These are phyloP conservation scores for Talaromyces sp. DNA, from an alignment of 2,329 filamentous ascomycete genomes.

Conservation along the genomic window DNA sequence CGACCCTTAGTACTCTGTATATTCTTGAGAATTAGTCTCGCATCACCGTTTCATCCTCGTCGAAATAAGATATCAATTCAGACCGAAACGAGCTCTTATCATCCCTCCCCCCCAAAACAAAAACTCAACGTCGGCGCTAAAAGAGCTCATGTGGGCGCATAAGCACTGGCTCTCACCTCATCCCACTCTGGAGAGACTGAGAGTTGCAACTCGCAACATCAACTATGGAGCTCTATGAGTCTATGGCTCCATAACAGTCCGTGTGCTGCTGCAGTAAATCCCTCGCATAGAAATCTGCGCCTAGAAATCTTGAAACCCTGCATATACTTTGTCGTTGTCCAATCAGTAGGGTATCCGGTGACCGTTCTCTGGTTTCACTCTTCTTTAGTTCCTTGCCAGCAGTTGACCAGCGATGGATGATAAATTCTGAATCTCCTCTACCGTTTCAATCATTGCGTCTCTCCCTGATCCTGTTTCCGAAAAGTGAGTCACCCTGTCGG, in stretches of 20 bases:
- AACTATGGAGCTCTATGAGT: neutral
- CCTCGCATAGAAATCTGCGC: conserved; percentile 1
- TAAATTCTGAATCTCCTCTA: neutral
- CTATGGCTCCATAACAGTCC: neutral
- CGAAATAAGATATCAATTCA: neutral
- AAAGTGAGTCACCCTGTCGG: conserved; percentile 1
- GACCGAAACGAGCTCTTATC: neutral
- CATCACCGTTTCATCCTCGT: neutral
- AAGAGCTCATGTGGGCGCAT: conserved; percentile 11
- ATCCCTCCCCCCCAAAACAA: neutral
- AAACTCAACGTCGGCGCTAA: conserved; percentile 5
- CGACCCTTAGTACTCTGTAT: neutral
- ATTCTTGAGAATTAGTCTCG: neutral
- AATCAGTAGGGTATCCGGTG: conserved; percentile 5
- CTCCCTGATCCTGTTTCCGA: neutral
- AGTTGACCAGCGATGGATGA: neutral
- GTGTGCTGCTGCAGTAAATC: neutral
- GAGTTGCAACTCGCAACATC: neutral
- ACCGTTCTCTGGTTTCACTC: neutral
- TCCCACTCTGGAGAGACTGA: neutral
- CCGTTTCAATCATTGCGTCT: neutral
- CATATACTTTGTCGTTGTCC: neutral
- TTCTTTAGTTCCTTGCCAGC: neutral
- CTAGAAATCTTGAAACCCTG: conserved; percentile 8
- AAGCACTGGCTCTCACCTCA: neutral